These are phyloP conservation scores for Canavalia ensiformis DNA, from an alignment of 306 rosid species.

Conservation along the genomic window DNA sequence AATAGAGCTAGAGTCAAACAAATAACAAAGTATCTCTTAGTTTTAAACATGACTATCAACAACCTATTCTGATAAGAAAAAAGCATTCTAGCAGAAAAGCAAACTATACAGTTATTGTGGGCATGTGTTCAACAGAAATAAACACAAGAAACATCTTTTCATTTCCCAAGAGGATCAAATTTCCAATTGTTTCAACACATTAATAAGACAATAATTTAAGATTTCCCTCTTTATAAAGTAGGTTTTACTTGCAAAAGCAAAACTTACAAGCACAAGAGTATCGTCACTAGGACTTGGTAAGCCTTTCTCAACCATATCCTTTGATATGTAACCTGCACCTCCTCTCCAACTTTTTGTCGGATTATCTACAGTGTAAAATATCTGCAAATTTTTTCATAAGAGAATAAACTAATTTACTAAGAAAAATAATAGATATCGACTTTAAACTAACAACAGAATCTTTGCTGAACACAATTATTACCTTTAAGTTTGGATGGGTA, in stretches of 20 bases:
- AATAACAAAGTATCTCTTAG: too few relatives aligned
- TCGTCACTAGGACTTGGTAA: slow-evolving; percentile 85
- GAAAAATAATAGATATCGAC: not conserved
- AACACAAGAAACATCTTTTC: not conserved
- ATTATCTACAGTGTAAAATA: slow-evolving; percentile 84
- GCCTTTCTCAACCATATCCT: slow-evolving; percentile 87
- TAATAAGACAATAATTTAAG: not conserved
- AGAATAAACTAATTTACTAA: not conserved
- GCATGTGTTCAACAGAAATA: not conserved
- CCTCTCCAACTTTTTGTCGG: slow-evolving; percentile 93
- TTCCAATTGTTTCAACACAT: not conserved
- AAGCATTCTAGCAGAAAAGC: too few relatives aligned
- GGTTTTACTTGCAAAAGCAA: slow-evolving; percentile 43
- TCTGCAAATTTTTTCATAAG: slow-evolving; percentile 56
- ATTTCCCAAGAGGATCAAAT: slow-evolving; percentile 31
- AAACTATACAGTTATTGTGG: too few relatives aligned
- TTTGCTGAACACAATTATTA: slow-evolving; percentile 39
- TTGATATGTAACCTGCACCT: slow-evolving; percentile 86
- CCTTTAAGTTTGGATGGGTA: slow-evolving; percentile 94
- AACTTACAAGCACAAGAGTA: slow-evolving; percentile 86
- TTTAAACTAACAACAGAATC: slow-evolving; percentile 15
- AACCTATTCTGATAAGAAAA: too few relatives aligned
- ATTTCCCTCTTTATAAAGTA: not conserved
- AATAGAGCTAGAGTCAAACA: too few relatives aligned
- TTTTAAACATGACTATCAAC: too few relatives aligned